These are phyloP conservation scores for Apocynum venetum DNA, from an alignment of 257 asterid species.

Conservation along the genomic window DNA sequence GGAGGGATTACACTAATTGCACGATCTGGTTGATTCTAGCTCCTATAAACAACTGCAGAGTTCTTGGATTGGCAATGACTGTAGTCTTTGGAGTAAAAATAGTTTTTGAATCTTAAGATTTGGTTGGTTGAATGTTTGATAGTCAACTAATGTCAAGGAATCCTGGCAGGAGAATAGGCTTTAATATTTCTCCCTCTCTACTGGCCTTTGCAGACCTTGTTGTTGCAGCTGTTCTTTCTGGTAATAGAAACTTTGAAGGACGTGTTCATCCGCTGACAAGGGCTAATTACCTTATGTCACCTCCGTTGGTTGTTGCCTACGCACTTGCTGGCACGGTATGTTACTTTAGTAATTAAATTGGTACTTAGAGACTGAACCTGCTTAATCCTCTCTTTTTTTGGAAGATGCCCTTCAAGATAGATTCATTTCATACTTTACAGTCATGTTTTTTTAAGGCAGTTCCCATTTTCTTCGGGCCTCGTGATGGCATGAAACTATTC, in stretches of 20 bases:
- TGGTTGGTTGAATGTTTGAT: background rate
- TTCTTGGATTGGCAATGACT: background rate
- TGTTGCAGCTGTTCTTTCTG: conserved; percentile 92
- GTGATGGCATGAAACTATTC: background rate
- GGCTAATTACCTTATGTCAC: conserved; percentile 91
- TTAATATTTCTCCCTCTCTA: background rate
- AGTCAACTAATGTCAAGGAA: background rate
- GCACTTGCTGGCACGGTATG: conserved; percentile 97
- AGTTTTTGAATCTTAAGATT: background rate
- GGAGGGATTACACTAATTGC: background rate
- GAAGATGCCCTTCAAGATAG: background rate
- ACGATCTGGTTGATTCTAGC: background rate
- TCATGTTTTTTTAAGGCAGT: background rate
- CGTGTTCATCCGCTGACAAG: conserved; percentile 92
- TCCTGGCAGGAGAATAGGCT: background rate
- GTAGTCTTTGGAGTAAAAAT: background rate
- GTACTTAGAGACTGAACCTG: background rate
- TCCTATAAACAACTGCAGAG: background rate
- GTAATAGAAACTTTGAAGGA: conserved; percentile 90
- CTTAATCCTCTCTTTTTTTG: background rate
- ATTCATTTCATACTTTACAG: background rate
- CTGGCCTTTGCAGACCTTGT: conserved; percentile 55
- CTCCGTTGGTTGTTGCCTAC: conserved; percentile 85
- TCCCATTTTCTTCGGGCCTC: background rate
- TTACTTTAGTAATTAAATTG: background rate